Conservation (phyloP, 2,329 filamentous ascomycete species). For the Waltergamsia citrina region DNA sequence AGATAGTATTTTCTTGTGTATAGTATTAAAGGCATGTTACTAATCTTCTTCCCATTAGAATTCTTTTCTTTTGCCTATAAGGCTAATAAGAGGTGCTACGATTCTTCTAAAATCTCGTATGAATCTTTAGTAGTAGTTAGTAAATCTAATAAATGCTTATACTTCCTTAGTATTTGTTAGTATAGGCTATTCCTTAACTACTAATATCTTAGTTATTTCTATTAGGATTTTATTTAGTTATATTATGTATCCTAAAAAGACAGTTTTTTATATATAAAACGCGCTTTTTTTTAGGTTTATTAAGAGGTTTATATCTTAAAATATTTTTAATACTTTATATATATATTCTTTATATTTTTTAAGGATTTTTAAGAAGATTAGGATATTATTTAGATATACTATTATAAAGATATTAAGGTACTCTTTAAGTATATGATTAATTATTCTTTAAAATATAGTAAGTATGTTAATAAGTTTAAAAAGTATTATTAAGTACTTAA, state of each 20-base stretch:
- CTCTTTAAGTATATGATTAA: too few relatives aligned
- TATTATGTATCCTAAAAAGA: neutral
- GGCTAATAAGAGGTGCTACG: neutral
- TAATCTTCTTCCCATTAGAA: conserved; percentile 1
- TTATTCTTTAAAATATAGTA: too few relatives aligned
- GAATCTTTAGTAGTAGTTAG: conserved; percentile 1
- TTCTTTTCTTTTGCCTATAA: conserved; percentile 3
- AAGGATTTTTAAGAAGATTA: too few relatives aligned
- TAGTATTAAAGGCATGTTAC: conserved; percentile 3
- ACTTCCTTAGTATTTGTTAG: conserved; percentile 1
- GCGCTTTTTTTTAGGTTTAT: neutral
- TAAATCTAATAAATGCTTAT: conserved; percentile 4
- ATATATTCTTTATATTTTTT: too few relatives aligned
- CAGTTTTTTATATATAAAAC: too few relatives aligned
- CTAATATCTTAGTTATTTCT: conserved; percentile 7
- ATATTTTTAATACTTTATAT: too few relatives aligned
- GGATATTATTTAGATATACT: too few relatives aligned
- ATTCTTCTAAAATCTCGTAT: conserved; percentile 1
- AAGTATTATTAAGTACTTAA: too few relatives aligned
- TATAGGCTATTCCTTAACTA: conserved; percentile 1
- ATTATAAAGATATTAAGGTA: neutral
- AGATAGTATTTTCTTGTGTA: neutral
- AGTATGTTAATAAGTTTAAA: too few relatives aligned
- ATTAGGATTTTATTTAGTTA: conserved; percentile 7
- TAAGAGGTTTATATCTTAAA: too few relatives aligned